Conservation (phyloP, 257 asterid species). For the Apocynum venetum region DNA sequence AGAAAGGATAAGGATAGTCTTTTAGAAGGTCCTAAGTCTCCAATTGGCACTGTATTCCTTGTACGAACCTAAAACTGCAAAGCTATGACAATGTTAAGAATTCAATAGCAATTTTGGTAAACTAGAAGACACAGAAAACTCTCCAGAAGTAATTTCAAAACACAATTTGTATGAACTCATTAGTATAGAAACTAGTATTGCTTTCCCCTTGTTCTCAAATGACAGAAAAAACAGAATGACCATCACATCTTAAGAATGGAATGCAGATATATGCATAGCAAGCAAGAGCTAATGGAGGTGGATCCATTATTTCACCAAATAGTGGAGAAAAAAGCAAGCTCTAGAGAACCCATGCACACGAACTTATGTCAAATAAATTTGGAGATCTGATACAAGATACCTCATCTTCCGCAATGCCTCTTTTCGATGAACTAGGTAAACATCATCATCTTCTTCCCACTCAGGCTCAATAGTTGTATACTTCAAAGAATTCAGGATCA, state of each 20-base stretch:
- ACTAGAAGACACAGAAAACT: background rate
- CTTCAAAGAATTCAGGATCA: slow-evolving; percentile 21
- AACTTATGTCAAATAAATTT: slow-evolving; percentile 9
- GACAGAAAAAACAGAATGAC: background rate
- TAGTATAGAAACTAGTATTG: background rate
- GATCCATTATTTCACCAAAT: background rate
- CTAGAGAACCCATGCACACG: background rate
- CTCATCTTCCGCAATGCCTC: slow-evolving; percentile 72
- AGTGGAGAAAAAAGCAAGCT: background rate
- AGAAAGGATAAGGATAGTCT: background rate
- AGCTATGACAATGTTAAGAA: background rate
- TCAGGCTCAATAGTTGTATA: slow-evolving; percentile 59
- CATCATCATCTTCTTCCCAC: slow-evolving; percentile 77
- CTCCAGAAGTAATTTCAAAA: background rate
- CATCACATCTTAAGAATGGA: background rate
- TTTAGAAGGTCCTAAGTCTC: background rate
- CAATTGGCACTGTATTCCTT: background rate
- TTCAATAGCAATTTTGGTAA: background rate
- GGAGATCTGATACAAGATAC: slow-evolving; percentile 28
- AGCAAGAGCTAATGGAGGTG: background rate
- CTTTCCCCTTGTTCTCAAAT: background rate
- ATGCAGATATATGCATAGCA: background rate
- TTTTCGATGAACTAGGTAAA: slow-evolving; percentile 61
- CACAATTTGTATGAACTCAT: background rate
- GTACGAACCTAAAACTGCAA: background rate